Base-by-base conservation (phyloP, 495 filamentous ascomycete species). In the Trichoderma erinaceum region DNA sequence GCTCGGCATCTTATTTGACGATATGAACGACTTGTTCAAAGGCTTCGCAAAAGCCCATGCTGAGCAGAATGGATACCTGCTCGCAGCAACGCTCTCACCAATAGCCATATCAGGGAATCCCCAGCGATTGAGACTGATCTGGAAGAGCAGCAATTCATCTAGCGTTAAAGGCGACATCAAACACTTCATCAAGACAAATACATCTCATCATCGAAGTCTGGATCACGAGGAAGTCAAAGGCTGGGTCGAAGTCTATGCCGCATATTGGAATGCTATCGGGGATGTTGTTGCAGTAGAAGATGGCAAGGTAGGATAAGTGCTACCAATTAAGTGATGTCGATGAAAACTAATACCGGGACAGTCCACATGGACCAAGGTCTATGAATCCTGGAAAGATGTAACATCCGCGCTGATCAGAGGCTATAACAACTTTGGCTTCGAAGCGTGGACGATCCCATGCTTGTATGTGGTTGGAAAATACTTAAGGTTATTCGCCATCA, bases 381-480 rank as follows among this genome's bases (percentile, higher is more conserved):
- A 96, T 75, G 88, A 91, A 56, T 79, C 86, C 10, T 97, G 94
- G 93, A 94, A 90, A 72, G 90, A 92, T 10, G 69, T 96, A 65
- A 79, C 89, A 56, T 88, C 88, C 69, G 75, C 78, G 11, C 73
- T 96, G 41, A 86, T 90, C n/a, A 83, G 88, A 64, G 91, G 90
- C 3, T 97, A 96, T 76, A 85, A 83, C 12, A 87, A 80, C 66
- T 77, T 80, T 44, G 83, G 84, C 4, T 89, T 97, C 72, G 86
- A 89, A 43, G 87, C 89, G 23, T 98, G 93, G 93, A 93, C 92
- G 0, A 80, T 97, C 48, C 92, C 93, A 18, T 93, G 91, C 75
- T 81, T 99, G 67, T 97, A 97, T 71, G 84, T 87, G 13, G 86
- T 87, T 8, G 92, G 90, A 44, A 94, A 90, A 75, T 90, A 96